Evolutionary conservation across 805 yeast genomes (phyloP), one percentile per base, ranked within the genome.

Genomic region (Wickerhamomyces subpelliculosus): DNA sequence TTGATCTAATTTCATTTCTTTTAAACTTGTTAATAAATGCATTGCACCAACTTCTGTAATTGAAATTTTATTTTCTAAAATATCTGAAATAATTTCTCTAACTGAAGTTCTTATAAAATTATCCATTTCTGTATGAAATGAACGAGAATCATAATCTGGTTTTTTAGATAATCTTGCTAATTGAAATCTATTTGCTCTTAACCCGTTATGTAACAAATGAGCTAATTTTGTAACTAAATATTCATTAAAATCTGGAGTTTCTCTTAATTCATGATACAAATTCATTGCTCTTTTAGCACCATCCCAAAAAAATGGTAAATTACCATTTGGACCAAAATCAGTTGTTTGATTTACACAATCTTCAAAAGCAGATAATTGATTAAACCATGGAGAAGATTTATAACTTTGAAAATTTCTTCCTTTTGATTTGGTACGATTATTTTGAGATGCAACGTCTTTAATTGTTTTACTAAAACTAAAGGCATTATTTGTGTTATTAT

Each of bases 121-220:
- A 40, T 72, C 74, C 63, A 73, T 72, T 46, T 73, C 75, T 36
- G 67, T 70, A 42, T 66, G 70, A 55, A 74, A 73, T 11, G 79
- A 75, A 41, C 72, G 73, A 21, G 76, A 70, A 43, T 76, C 82
- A 47, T 74, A 72, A 52, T 76, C 82, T 12, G 79, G 73, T 47
- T 76, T 76, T 54, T 74, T 74, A 42, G 73, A 67, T 57, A 75
- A 61, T 49, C 75, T 70, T 6, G 78, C 67, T 37, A 73, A 57
- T 49, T 75, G 78, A 27, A 67, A 58, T 53, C 80, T 67, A 49
- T 74, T 75, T 21, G 74, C 73, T 50, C 80, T 64, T 27, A 75
- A 58, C 4, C 78, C 80, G 40, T 74, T 74, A 46, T 77, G 75
- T 30, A 75, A 55, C 4, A 75, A 51, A 36, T 74, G 73, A 17